Percentiles rank a stretch among this genome's conserved stretches.
Evolutionary conservation across 768 basidiomycete species (phyloP).

Genomic region (Rhodosporidiobolus odoratus): DNA sequence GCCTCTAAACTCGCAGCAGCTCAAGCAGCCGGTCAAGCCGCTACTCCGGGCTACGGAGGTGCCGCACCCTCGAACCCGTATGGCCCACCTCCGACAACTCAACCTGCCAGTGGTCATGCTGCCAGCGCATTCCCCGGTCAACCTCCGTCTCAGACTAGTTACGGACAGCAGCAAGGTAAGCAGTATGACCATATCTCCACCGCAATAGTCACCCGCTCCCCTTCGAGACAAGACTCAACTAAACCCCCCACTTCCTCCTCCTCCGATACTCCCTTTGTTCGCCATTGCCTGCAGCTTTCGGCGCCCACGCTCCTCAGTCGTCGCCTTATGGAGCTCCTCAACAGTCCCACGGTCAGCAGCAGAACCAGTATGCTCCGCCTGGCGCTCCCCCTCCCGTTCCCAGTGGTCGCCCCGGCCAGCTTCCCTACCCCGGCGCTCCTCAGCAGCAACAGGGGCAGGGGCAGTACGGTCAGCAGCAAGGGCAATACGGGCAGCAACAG

Average conservation of each 20-base stretch:
- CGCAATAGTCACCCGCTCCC: neutral
- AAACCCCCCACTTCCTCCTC: neutral
- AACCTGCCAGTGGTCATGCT: constrained; percentile 5
- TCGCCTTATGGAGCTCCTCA: constrained; percentile 8
- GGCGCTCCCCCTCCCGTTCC: constrained; percentile 21
- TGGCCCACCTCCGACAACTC: constrained; percentile 10
- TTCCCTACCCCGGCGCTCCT: constrained; percentile 16
- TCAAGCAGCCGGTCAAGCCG: constrained; percentile 4
- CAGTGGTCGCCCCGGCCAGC: neutral
- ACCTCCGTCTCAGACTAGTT: neutral
- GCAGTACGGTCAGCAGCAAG: constrained; percentile 1
- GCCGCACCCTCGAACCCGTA: constrained; percentile 5
- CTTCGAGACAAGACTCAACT: neutral
- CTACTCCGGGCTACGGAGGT: constrained; percentile 28
- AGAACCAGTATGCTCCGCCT: constrained; percentile 9
- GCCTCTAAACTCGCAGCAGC: constrained; percentile 37
- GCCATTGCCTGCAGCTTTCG: neutral
- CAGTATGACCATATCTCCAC: neutral
- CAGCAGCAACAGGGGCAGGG: neutral
- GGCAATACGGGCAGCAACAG: constrained; percentile 14
- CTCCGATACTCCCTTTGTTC: neutral
- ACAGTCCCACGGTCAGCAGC: constrained; percentile 1
- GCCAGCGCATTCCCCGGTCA: constrained; percentile 15
- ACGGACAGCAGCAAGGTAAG: constrained; percentile 3
- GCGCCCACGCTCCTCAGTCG: neutral